Base-by-base conservation (phyloP, 805 yeast genomes). In the Lipomyces mesembrius region DNA sequence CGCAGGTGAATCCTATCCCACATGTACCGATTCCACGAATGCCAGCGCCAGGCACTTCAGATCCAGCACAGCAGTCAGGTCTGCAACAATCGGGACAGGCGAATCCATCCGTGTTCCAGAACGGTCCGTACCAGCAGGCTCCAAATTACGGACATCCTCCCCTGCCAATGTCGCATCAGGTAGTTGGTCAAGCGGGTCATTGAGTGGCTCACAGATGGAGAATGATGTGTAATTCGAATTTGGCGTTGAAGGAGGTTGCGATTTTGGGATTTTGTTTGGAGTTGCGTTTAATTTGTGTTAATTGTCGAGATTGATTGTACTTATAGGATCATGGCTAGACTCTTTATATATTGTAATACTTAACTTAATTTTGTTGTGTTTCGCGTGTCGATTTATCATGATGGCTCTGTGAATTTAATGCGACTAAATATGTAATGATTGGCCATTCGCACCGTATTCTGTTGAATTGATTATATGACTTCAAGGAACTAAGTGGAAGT, bases 1-100 rank as follows among this genome's bases (percentile, higher is more conserved):
- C 57, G 8, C 35, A 53, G 57, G n/a, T 32, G n/a, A 29, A n/a
- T n/a, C 35, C 57, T 17, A 53, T 32, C 22, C 35, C 57, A 53
- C 34, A 14, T 53, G 57, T 43, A 17, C 49, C 35, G 11, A 37
- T 54, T 55, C 61, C 59, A 14, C 34, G 55, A 5, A 61, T 61
- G 63, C 59, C 53, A n/a, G 51, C 60, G 14, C 63, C 52, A 22
- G 55, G 32, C n/a, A 27, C 53, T 27, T 17, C 61, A 39, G 49
- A 43, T 43, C 20, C n/a, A 43, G 20, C 49, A 25, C 61, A 58
- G 55, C 55, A 34, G 20, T 46, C 29, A n/a, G 56, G 22, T 1
- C 49, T 49, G n/a, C 62, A 49, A 51, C 12, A 17, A 9, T 55
- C 32, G 20, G 52, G 25, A 32, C 49, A 51, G 32, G 56, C 37